Conservation (phyloP, 2,329 filamentous ascomycete species). For the Penicillium sp. region DNA sequence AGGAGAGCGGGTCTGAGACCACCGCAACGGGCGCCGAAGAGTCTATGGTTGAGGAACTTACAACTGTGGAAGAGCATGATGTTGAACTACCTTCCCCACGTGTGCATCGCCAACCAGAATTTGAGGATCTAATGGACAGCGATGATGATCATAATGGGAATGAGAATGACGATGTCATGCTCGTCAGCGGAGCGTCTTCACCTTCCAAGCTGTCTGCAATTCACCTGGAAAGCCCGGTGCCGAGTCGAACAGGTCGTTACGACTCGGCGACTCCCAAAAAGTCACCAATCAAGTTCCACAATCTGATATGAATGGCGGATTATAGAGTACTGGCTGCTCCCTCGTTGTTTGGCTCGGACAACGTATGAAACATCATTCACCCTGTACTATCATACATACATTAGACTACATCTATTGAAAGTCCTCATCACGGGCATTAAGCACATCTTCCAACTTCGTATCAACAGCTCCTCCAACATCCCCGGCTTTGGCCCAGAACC, state of each 20-base stretch:
- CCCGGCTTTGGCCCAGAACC: conserved; percentile 57
- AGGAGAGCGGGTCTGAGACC: not conserved
- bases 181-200: conserved; percentile 15
- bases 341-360: not conserved
- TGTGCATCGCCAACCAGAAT: not conserved
- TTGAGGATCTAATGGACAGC: conserved; percentile 10
- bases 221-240: conserved; percentile 18
- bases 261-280: conserved; percentile 13
- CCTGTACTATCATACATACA: conserved; percentile 7
- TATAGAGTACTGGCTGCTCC: not conserved
- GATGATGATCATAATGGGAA: conserved; percentile 13
- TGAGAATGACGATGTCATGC: conserved; percentile 7
- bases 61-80: not conserved
- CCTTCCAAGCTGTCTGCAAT: conserved; percentile 24
- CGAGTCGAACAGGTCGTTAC: conserved; percentile 8
- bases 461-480: conserved; percentile 53
- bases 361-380: not conserved
- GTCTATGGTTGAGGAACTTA: not conserved
- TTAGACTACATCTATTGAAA: conserved; percentile 31
- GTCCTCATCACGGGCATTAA: conserved; percentile 47
- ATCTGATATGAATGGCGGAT: not conserved
- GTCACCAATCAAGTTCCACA: conserved; percentile 14
- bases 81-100: conserved; percentile 1
- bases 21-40: not conserved
- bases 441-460: conserved; percentile 54